Conservation (phyloP, 2,329 filamentous ascomycete genomes). For the Colletotrichum costaricense region DNA sequence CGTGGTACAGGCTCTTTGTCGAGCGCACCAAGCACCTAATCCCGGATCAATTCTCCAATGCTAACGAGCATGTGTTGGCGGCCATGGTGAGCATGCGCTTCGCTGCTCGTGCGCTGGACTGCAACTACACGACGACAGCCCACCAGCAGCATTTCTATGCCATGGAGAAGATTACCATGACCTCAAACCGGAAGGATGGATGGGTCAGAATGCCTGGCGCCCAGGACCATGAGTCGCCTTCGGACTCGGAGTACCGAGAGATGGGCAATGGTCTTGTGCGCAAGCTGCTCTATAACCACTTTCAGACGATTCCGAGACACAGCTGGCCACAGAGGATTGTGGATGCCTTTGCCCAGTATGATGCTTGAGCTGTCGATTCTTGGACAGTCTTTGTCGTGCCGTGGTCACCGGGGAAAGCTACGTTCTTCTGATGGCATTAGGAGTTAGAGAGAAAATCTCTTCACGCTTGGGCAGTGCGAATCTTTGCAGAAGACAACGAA, state of each 20-base stretch:
- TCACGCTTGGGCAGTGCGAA: neutral
- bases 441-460: neutral
- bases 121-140: neutral
- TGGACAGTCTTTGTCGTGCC: neutral
- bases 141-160: neutral
- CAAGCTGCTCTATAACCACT: neutral
- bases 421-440: neutral
- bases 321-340: neutral
- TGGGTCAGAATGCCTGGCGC: neutral
- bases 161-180: neutral
- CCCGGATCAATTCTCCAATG: neutral
- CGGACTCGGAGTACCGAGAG: neutral
- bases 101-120: neutral
- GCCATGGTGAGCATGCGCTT: neutral
- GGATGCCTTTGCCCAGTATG: neutral
- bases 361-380: neutral
- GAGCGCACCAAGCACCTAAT: neutral
- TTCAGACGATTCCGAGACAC: neutral
- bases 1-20: constrained; percentile 2
- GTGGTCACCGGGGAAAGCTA: neutral
- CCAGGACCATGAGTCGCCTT: neutral
- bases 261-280: constrained; percentile 1
- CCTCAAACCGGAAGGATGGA: neutral
- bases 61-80: neutral
- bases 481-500: neutral